Conservation (phyloP, 2,329 filamentous ascomycete species). For the Sarocladium oryzae region DNA sequence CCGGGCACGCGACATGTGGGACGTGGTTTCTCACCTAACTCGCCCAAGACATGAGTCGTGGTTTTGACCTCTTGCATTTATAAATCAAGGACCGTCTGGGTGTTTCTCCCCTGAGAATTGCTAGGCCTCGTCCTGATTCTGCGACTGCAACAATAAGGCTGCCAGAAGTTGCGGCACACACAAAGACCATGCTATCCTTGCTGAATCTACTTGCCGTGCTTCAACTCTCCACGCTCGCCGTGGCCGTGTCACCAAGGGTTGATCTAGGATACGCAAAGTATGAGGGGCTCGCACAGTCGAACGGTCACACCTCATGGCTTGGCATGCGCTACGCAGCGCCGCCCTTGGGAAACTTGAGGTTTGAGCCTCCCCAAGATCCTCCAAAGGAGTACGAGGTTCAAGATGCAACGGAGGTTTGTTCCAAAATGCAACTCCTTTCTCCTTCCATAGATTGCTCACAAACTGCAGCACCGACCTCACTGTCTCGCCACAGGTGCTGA, state of each 20-base stretch:
- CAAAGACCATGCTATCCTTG: no score
- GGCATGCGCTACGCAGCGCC: constrained; percentile 69
- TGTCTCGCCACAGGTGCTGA: constrained; percentile 25
- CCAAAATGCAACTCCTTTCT: not conserved
- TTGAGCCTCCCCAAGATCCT: constrained; percentile 61
- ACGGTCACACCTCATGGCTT: constrained; percentile 64
- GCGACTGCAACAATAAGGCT: no score
- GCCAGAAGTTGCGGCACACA: no score
- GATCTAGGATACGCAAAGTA: constrained; percentile 64
- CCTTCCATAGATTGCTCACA: not conserved
- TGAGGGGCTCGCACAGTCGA: constrained; percentile 43
- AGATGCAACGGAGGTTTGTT: constrained; percentile 45
- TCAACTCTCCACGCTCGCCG: not conserved
- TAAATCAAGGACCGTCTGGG: no score
- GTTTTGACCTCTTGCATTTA: no score
- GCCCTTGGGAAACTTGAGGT: constrained; percentile 59
- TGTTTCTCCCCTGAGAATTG: no score
- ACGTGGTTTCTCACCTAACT: not conserved
- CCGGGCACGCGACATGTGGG: not conserved
- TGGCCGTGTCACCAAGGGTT: constrained; percentile 28
- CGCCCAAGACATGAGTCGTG: not conserved
- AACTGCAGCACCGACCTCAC: constrained; percentile 18
- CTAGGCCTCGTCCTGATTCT: no score
- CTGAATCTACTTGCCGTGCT: not conserved
- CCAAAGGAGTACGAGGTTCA: constrained; percentile 35